Evolutionary conservation across 441 rosid genomes (phyloP).

Genomic region (Syzygium malaccense): DNA sequence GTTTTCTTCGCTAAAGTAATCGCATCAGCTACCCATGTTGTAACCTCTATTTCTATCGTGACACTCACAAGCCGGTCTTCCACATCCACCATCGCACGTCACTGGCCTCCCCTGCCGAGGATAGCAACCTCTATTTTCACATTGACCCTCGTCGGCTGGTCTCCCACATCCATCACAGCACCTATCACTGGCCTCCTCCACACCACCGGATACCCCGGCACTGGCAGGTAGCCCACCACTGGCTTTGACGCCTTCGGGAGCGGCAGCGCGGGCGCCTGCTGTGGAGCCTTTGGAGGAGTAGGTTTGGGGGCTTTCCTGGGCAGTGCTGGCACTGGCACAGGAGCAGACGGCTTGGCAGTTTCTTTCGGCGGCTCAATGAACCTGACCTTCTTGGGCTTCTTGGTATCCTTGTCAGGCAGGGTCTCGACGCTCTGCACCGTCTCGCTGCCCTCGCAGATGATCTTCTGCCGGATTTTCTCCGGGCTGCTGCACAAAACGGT

Average conservation of each 20-base stretch:
- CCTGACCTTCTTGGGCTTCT: neutral
- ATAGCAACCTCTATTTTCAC: slow-evolving; percentile 22
- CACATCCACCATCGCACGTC: neutral
- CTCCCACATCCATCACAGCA: slow-evolving; percentile 32
- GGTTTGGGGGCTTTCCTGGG: too few relatives aligned
- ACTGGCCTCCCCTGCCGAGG: neutral
- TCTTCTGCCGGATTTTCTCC: slow-evolving; percentile 1
- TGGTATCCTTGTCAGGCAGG: neutral
- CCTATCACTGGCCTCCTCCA: slow-evolving; percentile 6
- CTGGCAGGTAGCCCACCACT: neutral
- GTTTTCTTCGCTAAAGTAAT: slow-evolving; percentile 13
- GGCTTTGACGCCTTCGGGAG: neutral
- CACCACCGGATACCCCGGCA: neutral
- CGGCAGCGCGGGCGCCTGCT: too few relatives aligned
- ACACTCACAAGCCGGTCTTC: neutral
- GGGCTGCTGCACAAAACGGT: slow-evolving; percentile 12
- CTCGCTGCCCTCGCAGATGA: neutral
- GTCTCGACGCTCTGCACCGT: neutral
- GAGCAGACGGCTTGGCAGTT: too few relatives aligned
- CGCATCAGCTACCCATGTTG: neutral
- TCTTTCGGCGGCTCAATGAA: too few relatives aligned
- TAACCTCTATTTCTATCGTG: neutral
- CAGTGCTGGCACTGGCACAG: too few relatives aligned
- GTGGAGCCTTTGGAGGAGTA: too few relatives aligned
- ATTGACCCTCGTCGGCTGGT: slow-evolving; percentile 50